A percentile compares a stretch with the other conserved stretches of the same genome.
These are phyloP conservation scores for Symbiodinium natans DNA, from an alignment of 73 alveolate species.

Conservation along the genomic window DNA sequence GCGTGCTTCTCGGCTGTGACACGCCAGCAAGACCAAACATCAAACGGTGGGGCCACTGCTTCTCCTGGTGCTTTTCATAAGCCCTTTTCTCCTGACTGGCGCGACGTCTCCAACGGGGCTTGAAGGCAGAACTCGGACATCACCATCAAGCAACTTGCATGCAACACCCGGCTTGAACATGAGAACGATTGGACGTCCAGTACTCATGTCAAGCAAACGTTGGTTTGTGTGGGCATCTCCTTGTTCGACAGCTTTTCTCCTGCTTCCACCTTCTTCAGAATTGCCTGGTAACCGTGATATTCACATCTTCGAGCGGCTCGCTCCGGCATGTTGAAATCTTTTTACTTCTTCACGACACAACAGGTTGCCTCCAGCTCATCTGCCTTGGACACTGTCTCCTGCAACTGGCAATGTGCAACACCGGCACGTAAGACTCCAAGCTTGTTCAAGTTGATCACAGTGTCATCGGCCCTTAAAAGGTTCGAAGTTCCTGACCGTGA, in stretches of 20 bases:
- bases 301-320: not conserved
- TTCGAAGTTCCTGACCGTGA: no score
- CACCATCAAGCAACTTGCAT: no score
- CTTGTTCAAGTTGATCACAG: no score
- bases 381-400: slow-evolving; percentile 75
- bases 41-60: not conserved
- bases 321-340: no score
- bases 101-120: not conserved
- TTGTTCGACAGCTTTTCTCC: slow-evolving; percentile 78
- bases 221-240: not conserved
- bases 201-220: no score
- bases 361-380: slow-evolving; percentile 52
- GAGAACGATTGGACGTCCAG: no score
- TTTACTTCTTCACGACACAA: no score
- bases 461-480: no score
- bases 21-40: no score
- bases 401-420: not conserved
- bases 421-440: no score
- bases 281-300: slow-evolving; percentile 34
- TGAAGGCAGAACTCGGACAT: not conserved
- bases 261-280: slow-evolving; percentile 69
- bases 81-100: slow-evolving; percentile 42
- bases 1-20: no score
- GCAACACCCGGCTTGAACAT: no score
- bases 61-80: slow-evolving; percentile 68